These are phyloP conservation scores for Penicillium egyptiacum DNA, from an alignment of 495 filamentous ascomycete genomes.

Conservation along the genomic window DNA sequence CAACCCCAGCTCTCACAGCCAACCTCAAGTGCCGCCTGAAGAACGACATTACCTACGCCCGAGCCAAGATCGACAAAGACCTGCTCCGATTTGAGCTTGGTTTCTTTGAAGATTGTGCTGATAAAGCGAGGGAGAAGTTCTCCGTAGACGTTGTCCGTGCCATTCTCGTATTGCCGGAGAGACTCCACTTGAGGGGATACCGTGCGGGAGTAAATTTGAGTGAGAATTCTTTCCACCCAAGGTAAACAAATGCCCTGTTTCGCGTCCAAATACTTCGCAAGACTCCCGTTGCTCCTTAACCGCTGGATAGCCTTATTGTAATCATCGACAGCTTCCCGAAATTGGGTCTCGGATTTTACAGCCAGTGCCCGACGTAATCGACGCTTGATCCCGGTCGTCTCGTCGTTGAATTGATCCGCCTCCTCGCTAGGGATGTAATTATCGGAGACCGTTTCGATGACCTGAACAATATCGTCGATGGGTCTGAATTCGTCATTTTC, in stretches of 20 bases:
- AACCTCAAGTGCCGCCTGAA: constrained; percentile 91
- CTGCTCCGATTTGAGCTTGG: constrained; percentile 70
- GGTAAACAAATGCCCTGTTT: constrained; percentile 64
- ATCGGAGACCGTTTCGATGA: constrained; percentile 69
- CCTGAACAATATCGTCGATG: constrained; percentile 77
- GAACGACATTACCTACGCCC: constrained; percentile 90
- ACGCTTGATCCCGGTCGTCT: constrained; percentile 68
- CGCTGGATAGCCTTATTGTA: constrained; percentile 71
- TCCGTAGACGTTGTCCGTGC: constrained; percentile 89
- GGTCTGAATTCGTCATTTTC: constrained; percentile 80
- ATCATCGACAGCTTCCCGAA: constrained; percentile 64
- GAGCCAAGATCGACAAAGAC: constrained; percentile 94
- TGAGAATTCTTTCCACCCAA: constrained; percentile 77
- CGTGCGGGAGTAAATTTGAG: constrained; percentile 85
- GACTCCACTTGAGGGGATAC: constrained; percentile 84
- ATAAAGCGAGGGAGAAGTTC: constrained; percentile 85
- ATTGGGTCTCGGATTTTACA: constrained; percentile 62
- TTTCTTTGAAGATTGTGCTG: constrained; percentile 75
- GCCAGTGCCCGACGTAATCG: constrained; percentile 68
- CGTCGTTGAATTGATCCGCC: constrained; percentile 65
- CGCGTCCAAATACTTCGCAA: constrained; percentile 65
- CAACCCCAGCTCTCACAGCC: constrained; percentile 96
- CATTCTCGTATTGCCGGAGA: constrained; percentile 79
- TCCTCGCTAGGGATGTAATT: constrained; percentile 71
- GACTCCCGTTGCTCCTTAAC: constrained; percentile 60